Base-by-base conservation (phyloP, 441 rosid genomes). In the Flueggea neowawraea region DNA sequence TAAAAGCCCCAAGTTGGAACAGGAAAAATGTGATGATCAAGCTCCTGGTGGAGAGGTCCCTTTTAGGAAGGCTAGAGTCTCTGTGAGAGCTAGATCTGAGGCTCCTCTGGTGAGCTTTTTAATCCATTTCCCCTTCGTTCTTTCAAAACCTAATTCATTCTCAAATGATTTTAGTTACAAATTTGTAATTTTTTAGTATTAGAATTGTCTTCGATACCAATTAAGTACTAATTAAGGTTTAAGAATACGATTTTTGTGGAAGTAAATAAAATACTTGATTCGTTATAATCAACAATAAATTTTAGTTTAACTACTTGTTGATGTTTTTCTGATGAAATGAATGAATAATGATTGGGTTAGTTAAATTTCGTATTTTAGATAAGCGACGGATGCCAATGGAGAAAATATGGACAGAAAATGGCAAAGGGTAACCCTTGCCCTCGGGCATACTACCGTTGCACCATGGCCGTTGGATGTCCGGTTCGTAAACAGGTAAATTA, bases 361-460 rank as follows among this genome's bases (percentile, higher is more conserved):
- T 22, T 22, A 2, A 22, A 22, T 22, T 22, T 22, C 2, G 28
- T 22, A 2, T 0, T 22, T 2, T 61, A 88, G 96, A 82, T 89
- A 31, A 83, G 78, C 56, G 96, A 89, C 52, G 94, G 96, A 52
- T 89, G 96, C 48, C 94, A 89, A 60, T 89, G 96, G 96, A 89
- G 96, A 72, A 89, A 89, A 60, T 89, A 89, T 36, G 96, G 96
- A 28, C 96, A 89, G 55, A 89, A 89, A 65, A 76, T 87, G 84
- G 96, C 96, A 22, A 89, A 89, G 78, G 94, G 94, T 0, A 89
- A 89, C 59, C 96, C 94, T 62, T 89, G 91, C 61, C 96, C 96
- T 32, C 88, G 96, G 0, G 96, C 94, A 66, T 89, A 89, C 64
- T 89, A 89, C 67, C 96, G 96, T 58, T 89, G 96, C 82, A 85